These are phyloP conservation scores for Talaromyces sp. DNA, from an alignment of 2,329 filamentous ascomycete genomes.

Conservation along the genomic window DNA sequence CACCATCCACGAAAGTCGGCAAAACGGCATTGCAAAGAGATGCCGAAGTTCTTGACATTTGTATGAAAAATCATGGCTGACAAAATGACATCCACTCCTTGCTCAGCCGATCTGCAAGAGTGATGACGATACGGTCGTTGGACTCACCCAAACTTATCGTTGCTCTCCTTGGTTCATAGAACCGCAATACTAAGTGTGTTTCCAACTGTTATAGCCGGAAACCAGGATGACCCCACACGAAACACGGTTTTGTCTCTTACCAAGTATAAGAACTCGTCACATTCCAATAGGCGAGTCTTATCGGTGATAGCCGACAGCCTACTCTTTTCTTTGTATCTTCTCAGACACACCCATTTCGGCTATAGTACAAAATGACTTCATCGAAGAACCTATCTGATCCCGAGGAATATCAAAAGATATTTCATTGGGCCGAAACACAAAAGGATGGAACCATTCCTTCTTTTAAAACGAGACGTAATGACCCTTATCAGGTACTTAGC, in stretches of 20 bases:
- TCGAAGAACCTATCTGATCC: constrained; percentile 29
- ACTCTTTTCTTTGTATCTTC: not conserved
- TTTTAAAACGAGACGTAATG: constrained; percentile 57
- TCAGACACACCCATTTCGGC: not conserved
- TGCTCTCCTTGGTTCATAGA: not conserved
- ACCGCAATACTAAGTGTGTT: not conserved
- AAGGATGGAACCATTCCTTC: constrained; percentile 59
- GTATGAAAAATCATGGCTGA: not conserved
- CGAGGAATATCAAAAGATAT: constrained; percentile 54
- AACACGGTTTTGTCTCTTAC: not conserved
- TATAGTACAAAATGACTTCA: constrained; percentile 26
- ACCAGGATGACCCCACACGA: constrained; percentile 8
- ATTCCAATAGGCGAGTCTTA: not conserved
- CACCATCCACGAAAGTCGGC: constrained; percentile 23
- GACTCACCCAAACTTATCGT: not conserved
- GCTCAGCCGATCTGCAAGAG: not conserved
- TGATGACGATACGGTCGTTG: not conserved
- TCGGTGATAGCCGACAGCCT: no score
- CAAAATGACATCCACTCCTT: not conserved
- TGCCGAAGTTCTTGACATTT: constrained; percentile 24
- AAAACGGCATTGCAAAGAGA: constrained; percentile 20
- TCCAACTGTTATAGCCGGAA: not conserved
- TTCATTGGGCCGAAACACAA: constrained; percentile 64
- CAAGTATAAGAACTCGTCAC: constrained; percentile 6
- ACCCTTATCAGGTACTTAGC: constrained; percentile 54